Conservation (phyloP, 352 stramenopile species). For the Globisporangium barbulae region DNA sequence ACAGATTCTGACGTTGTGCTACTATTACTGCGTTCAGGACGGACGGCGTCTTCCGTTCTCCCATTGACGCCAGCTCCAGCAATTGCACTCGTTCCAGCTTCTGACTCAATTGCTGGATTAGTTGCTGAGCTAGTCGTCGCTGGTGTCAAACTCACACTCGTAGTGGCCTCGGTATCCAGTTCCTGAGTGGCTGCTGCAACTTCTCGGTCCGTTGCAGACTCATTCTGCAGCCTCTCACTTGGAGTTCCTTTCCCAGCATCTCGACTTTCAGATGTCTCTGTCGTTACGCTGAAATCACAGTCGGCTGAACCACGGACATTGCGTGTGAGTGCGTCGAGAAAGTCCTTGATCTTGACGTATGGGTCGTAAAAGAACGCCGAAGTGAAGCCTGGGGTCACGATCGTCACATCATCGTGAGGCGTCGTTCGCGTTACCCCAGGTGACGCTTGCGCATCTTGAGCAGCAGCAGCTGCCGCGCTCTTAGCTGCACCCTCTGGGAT, state of each 20-base stretch:
- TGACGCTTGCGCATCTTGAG: background rate
- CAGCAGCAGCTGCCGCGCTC: background rate
- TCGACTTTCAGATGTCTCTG: background rate
- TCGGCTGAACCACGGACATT: background rate
- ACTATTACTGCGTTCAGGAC: background rate
- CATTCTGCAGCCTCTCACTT: background rate
- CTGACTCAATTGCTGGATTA: background rate
- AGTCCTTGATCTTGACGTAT: slow-evolving; percentile 16
- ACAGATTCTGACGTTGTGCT: background rate
- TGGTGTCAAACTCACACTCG: background rate
- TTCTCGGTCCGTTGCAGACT: background rate
- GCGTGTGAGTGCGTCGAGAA: slow-evolving; percentile 6
- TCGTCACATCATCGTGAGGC: background rate
- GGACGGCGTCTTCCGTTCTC: background rate
- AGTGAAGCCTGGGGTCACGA: slow-evolving; percentile 14
- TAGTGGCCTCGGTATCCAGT: background rate
- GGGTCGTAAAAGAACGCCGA: slow-evolving; percentile 18
- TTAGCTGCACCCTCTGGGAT: background rate
- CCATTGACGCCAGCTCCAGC: background rate
- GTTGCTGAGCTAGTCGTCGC: background rate
- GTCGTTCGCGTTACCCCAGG: background rate
- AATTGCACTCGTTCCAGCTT: background rate
- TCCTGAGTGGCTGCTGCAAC: no score
- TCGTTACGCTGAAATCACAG: background rate
- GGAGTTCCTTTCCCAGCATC: background rate